Evolutionary conservation across 75 land plant species (phyloP).

Genomic region (Chamaecyparis obtusa): DNA sequence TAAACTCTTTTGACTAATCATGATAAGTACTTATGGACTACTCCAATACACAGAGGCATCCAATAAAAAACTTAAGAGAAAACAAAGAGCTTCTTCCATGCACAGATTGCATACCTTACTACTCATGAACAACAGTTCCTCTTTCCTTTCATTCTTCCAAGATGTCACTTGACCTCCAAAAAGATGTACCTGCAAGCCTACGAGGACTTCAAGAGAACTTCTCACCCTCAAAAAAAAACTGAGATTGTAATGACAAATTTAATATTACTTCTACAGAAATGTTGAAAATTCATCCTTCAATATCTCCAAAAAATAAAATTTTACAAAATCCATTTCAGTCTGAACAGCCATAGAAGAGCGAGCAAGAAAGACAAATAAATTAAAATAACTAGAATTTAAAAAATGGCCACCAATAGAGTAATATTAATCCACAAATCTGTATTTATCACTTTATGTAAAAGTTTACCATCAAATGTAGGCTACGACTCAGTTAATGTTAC

Average conservation of each 20-base stretch:
- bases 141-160: slow-evolving; percentile 24
- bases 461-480: background rate
- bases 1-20: background rate
- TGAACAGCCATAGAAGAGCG: background rate
- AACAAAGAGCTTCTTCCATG: background rate
- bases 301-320: background rate
- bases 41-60: background rate
- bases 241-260: background rate
- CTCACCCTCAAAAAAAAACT: slow-evolving; percentile 8
- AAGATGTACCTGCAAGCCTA: slow-evolving; percentile 19
- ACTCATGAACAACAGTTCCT: slow-evolving; percentile 25
- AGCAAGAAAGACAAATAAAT: background rate
- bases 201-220: background rate
- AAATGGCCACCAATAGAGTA: background rate
- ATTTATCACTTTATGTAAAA: background rate
- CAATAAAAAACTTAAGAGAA: background rate
- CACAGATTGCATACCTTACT: slow-evolving; percentile 12
- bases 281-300: background rate
- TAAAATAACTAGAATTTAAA: background rate
- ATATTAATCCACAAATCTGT: background rate
- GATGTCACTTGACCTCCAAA: slow-evolving; percentile 24
- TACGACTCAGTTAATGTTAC: background rate
- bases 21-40: background rate
- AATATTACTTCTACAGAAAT: background rate
- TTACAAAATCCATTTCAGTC: background rate